Conservation (phyloP, 768 basidiomycete species). For the Leccinum pellstonianum region DNA sequence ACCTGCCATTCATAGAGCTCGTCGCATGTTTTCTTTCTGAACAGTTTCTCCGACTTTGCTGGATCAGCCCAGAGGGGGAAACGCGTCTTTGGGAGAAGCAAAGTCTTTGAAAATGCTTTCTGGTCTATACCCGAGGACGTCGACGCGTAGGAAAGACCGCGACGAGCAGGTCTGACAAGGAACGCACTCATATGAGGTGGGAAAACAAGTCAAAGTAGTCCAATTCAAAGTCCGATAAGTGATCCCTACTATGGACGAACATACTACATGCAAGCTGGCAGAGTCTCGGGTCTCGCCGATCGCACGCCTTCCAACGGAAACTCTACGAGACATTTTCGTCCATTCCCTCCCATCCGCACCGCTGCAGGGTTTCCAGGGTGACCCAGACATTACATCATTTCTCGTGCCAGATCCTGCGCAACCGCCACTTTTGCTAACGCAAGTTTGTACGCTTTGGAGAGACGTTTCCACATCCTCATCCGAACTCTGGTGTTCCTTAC, state of each 20-base stretch:
- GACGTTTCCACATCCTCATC: neutral
- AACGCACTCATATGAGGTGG: neutral
- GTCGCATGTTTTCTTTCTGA: slow-evolving; percentile 63
- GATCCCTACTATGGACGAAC: too few species aligned
- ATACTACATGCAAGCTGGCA: neutral
- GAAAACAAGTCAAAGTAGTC: too few species aligned
- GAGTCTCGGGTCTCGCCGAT: neutral
- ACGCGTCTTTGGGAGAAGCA: slow-evolving; percentile 78
- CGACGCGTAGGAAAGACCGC: slow-evolving; percentile 17
- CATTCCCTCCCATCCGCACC: neutral
- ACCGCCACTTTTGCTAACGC: neutral
- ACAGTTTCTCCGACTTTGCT: slow-evolving; percentile 56
- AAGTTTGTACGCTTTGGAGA: neutral
- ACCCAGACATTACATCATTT: neutral
- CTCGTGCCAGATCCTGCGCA: neutral
- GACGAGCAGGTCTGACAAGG: slow-evolving; percentile 8
- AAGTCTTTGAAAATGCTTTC: slow-evolving; percentile 55
- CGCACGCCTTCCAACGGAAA: neutral
- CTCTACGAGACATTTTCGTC: neutral
- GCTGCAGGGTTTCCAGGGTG: neutral
- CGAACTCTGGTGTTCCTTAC: slow-evolving; percentile 3
- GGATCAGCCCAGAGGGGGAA: slow-evolving; percentile 76
- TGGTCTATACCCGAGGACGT: slow-evolving; percentile 12
- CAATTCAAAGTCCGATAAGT: too few species aligned
- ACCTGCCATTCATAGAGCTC: slow-evolving; percentile 81